phyloP scores from a whole-genome alignment of 179 eudicot genomes.

The Corrigiola litoralis region DNA sequence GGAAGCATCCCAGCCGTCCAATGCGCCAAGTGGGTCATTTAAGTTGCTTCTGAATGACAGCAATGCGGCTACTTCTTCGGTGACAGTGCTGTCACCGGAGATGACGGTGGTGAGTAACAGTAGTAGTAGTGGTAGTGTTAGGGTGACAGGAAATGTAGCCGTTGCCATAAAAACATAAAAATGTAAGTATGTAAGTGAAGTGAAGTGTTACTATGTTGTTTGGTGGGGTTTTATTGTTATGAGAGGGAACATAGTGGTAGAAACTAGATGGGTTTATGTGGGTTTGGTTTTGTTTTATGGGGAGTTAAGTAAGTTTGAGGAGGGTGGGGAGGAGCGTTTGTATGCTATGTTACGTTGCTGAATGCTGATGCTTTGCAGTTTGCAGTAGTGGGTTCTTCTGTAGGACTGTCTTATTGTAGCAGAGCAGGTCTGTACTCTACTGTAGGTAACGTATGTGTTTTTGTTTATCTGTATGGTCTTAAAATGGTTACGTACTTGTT shows the following conservation, averaged over 20 bases:
- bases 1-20: conserved; percentile 50
- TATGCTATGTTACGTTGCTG: too few species aligned
- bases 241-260: neutral
- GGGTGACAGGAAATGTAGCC: conserved; percentile 23
- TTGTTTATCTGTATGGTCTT: too few species aligned
- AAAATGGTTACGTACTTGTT: too few species aligned
- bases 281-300: too few species aligned
- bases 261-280: neutral
- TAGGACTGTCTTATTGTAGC: too few species aligned
- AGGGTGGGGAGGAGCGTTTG: too few species aligned
- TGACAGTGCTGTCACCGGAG: conserved; percentile 5
- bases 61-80: conserved; percentile 45
- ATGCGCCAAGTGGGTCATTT: conserved; percentile 47
- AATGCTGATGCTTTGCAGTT: too few species aligned
- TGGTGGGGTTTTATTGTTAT: neutral
- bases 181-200: neutral
- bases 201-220: neutral
- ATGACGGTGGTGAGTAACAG: neutral
- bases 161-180: conserved; percentile 23
- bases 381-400: too few species aligned
- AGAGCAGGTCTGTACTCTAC: too few species aligned
- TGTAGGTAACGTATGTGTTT: too few species aligned
- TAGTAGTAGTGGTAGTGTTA: neutral
- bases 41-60: conserved; percentile 31
- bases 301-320: too few species aligned